These are phyloP conservation scores for Crucibulum laeve DNA, from an alignment of 768 basidiomycete species.

Conservation along the genomic window DNA sequence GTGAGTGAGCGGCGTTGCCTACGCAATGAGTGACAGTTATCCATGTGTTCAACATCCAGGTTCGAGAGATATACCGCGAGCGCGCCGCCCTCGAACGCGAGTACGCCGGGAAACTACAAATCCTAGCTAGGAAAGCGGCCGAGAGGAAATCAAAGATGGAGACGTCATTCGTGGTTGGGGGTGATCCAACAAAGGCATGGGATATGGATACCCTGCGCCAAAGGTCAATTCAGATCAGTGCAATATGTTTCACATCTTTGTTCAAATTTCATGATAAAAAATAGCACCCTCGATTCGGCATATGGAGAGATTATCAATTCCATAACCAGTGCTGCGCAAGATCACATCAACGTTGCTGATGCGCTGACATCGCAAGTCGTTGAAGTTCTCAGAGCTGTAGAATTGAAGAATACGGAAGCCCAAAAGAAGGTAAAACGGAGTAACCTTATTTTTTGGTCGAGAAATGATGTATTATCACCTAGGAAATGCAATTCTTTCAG, in stretches of 20 bases:
- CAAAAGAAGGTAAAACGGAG: constrained; percentile 58
- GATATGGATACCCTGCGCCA: constrained; percentile 45
- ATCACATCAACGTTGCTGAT: constrained; percentile 67
- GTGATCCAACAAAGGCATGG: constrained; percentile 62
- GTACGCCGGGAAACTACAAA: constrained; percentile 69
- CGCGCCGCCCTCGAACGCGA: constrained; percentile 71
- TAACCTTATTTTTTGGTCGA: constrained; percentile 4
- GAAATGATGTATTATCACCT: constrained; percentile 1
- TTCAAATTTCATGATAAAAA: constrained; percentile 8
- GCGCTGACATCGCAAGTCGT: constrained; percentile 52
- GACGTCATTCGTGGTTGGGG: constrained; percentile 54
- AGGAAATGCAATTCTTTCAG: constrained; percentile 71
- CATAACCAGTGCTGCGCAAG: constrained; percentile 56
- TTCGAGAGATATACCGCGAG: constrained; percentile 69
- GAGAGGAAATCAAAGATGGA: constrained; percentile 69
- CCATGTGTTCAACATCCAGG: constrained; percentile 29
- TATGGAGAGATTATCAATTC: constrained; percentile 66
- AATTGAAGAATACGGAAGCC: constrained; percentile 57
- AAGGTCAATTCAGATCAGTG: constrained; percentile 36
- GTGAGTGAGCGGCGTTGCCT: constrained; percentile 32
- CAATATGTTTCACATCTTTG: background rate
- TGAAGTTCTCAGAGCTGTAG: constrained; percentile 57
- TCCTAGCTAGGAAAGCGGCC: constrained; percentile 57
- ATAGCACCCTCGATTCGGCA: constrained; percentile 69
- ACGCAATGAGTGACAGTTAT: background rate